phyloP scores from a whole-genome alignment of 768 basidiomycete genomes.

The Termitomyces sp. region DNA sequence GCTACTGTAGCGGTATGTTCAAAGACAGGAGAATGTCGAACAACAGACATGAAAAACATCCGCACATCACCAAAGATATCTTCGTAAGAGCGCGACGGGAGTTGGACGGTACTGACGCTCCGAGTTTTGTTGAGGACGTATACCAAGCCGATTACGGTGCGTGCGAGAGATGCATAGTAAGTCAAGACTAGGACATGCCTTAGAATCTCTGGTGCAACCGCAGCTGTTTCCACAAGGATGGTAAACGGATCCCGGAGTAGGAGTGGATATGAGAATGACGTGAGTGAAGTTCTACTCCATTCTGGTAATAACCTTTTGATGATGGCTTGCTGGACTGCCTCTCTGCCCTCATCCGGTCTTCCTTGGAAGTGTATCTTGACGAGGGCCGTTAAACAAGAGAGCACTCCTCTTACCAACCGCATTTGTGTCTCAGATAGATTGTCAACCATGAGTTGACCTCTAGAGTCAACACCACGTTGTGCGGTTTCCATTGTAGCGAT shows the following conservation, averaged over 20 bases:
- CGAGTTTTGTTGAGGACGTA: conserved; percentile 73
- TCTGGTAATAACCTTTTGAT: conserved; percentile 88
- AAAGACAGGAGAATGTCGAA: conserved; percentile 82
- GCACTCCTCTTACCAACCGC: conserved; percentile 70
- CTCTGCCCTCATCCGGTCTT: conserved; percentile 67
- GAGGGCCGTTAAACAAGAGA: conserved; percentile 63
- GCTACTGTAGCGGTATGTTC: conserved; percentile 79
- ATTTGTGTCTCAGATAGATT: conserved; percentile 72
- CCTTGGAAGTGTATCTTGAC: conserved; percentile 64
- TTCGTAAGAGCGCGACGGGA: conserved; percentile 46
- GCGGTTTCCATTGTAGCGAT: conserved; percentile 76
- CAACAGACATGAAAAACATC: conserved; percentile 88
- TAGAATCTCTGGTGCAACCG: conserved; percentile 84
- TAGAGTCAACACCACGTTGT: conserved; percentile 56
- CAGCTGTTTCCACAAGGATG: conserved; percentile 84
- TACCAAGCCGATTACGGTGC: conserved; percentile 81
- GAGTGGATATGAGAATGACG: conserved; percentile 78
- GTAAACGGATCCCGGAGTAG: conserved; percentile 89
- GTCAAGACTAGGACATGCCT: conserved; percentile 82
- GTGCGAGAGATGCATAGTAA: conserved; percentile 87
- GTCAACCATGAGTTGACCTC: conserved; percentile 57
- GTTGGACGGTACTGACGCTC: conserved; percentile 41
- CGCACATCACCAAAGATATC: conserved; percentile 79
- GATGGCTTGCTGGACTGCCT: conserved; percentile 76
- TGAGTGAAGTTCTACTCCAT: conserved; percentile 83